Evolutionary conservation across 192 early-diverging fungal genomes (phyloP).

Genomic region (Linderina pennispora): DNA sequence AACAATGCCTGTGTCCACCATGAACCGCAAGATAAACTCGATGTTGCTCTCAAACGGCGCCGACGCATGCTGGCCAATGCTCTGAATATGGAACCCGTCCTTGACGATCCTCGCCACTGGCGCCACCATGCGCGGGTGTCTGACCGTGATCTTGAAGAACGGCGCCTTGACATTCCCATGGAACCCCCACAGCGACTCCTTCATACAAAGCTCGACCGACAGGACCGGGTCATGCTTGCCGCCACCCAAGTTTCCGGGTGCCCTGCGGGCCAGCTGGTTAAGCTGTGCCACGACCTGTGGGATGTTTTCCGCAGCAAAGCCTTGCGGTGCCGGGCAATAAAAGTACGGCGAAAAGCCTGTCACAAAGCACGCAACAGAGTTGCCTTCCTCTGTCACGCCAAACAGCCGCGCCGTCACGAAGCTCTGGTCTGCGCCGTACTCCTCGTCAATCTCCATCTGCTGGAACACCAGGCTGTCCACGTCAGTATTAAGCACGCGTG

Average conservation of each 20-base stretch:
- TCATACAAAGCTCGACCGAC: conserved; percentile 60
- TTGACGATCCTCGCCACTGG: conserved; percentile 36
- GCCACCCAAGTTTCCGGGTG: conserved; percentile 17
- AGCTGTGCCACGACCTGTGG: conserved; percentile 31
- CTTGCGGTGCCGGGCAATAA: conserved; percentile 85
- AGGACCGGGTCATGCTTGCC: conserved; percentile 19
- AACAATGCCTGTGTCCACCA: conserved; percentile 84
- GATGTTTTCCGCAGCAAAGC: conserved; percentile 60
- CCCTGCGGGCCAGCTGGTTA: conserved; percentile 32
- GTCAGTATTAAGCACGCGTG: conserved; percentile 19
- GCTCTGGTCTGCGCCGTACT: conserved; percentile 47
- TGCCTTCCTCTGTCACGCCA: conserved; percentile 85
- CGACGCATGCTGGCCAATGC: conserved; percentile 46
- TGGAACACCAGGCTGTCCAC: conserved; percentile 71
- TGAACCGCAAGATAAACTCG: conserved; percentile 81
- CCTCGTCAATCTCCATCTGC: conserved; percentile 93
- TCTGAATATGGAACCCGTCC: conserved; percentile 53
- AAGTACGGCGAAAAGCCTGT: conserved; percentile 90
- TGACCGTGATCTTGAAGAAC: conserved; percentile 72
- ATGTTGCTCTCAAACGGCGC: conserved; percentile 87
- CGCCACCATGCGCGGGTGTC: conserved; percentile 48
- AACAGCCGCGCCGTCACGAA: conserved; percentile 69
- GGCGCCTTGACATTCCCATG: conserved; percentile 72
- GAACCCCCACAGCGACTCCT: conserved; percentile 83
- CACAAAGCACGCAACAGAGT: conserved; percentile 87